phyloP scores from a whole-genome alignment of 805 yeast species.

The Metschnikowia baotianmanensis region DNA sequence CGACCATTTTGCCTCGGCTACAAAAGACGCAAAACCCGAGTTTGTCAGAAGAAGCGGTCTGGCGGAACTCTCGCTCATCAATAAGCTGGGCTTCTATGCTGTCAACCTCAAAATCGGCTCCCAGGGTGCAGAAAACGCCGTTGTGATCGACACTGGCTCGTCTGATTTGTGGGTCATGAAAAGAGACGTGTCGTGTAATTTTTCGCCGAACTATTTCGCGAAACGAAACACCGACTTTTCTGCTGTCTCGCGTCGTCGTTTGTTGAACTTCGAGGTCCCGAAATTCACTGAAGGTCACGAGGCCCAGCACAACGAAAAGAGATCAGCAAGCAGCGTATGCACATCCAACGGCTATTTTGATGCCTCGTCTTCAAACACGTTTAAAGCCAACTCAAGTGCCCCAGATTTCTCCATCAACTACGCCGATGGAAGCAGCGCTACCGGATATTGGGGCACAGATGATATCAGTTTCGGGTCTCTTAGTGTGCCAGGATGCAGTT shows the following conservation, averaged over 20 bases:
- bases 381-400: neutral
- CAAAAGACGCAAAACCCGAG: neutral
- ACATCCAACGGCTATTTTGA: neutral
- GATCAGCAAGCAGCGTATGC: neutral
- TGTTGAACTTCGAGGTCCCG: too few species aligned
- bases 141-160: constrained; percentile 41
- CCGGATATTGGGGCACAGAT: constrained; percentile 47
- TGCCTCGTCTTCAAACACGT: neutral
- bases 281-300: too few species aligned
- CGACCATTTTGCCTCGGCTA: neutral
- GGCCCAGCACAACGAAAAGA: neutral
- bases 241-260: too few species aligned
- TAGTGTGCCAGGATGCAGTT: constrained; percentile 14
- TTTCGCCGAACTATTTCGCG: too few species aligned
- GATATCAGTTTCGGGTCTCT: constrained; percentile 17
- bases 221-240: too few species aligned
- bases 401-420: constrained; percentile 38
- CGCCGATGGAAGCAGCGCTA: constrained; percentile 48
- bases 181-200: neutral
- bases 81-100: constrained; percentile 5
- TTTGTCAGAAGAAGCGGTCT: neutral
- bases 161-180: constrained; percentile 42
- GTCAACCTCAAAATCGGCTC: constrained; percentile 10
- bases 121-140: constrained; percentile 18
- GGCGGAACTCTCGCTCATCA: constrained; percentile 1